Evolutionary conservation across 2,329 filamentous ascomycete genomes (phyloP), one percentile per base, ranked within the genome.

Genomic region (Raffaelea arxii): DNA sequence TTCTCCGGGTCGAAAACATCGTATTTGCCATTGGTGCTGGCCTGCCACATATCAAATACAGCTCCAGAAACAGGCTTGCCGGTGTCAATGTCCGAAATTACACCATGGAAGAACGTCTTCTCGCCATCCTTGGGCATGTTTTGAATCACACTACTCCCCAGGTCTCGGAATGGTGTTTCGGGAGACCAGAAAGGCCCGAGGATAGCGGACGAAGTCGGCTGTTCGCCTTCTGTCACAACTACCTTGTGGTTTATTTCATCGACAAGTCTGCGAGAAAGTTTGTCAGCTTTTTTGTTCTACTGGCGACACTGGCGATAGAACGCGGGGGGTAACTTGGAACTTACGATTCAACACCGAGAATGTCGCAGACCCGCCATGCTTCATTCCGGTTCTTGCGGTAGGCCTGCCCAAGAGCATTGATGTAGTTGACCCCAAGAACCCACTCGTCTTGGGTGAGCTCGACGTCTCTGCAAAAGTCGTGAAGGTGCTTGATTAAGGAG

Each of bases 101-200:
- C 63, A 43, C 86, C 84, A 53, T 86, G 75, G 71, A 88, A 80
- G 56, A 72, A 78, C 3, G 74, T 72, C 24, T 80, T 65, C 51
- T 84, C 55, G 14, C 59, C 67, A 47, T 70, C 67, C 44, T 63
- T 48, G 6, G 75, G 74, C 51, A 68, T 70, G 51, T 64, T 57
- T 47, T 66, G 67, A 19, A 81, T 71, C 51, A 92, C 86, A 55
- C 70, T 80, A 40, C 72, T 75, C 43, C 84, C 87, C 58, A 84
- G 84, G n/a, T 78, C 65, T 41, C 82, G 75, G 48, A 75, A 66
- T 5, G 87, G 86, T 0, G 86, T 79, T 54, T 89, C 75, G 38
- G 78, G 73, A 6, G 86, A 76, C 77, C 86, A 94, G 67, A 94
- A 94, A 1, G 88, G 88, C 0, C 88, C 88, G 1, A 94, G 75